A percentile compares a stretch with the other conserved stretches of the same genome.
Evolutionary conservation across 331 rosid species (phyloP).

Genomic region (Telfairia occidentalis): DNA sequence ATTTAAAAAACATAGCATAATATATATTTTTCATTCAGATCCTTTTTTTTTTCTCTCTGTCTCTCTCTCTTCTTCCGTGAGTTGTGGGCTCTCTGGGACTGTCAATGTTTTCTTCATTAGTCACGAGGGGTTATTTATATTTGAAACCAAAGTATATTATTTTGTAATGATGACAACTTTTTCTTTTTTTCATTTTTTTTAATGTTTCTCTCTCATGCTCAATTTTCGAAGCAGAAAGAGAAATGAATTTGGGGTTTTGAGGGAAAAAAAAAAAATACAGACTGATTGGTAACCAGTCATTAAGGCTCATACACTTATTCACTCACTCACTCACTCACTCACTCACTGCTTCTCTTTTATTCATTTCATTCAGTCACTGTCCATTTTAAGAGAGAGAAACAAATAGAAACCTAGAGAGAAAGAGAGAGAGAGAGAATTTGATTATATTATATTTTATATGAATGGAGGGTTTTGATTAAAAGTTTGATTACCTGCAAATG

Average conservation of each 20-base stretch:
- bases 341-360: neutral
- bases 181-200: slow-evolving; percentile 17
- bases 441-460: no score
- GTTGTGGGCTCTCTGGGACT: slow-evolving; percentile 18
- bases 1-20: neutral
- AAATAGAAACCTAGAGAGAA: neutral
- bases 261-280: slow-evolving; percentile 20
- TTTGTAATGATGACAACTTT: slow-evolving; percentile 48
- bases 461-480: neutral
- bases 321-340: slow-evolving; percentile 13
- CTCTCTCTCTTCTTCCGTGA: neutral
- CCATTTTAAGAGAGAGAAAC: slow-evolving; percentile 7
- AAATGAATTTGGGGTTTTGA: slow-evolving; percentile 32
- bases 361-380: slow-evolving; percentile 26
- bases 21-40: neutral
- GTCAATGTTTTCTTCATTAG: slow-evolving; percentile 31
- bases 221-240: slow-evolving; percentile 21
- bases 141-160: slow-evolving; percentile 35
- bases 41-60: slow-evolving; percentile 11
- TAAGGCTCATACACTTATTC: slow-evolving; percentile 32
- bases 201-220: slow-evolving; percentile 9
- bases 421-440: neutral
- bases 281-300: slow-evolving; percentile 30
- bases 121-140: slow-evolving; percentile 51
- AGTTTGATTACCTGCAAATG: slow-evolving; percentile 64